Base-by-base conservation (phyloP, 805 yeast genomes). In the Ogataea nitratoaversa region DNA sequence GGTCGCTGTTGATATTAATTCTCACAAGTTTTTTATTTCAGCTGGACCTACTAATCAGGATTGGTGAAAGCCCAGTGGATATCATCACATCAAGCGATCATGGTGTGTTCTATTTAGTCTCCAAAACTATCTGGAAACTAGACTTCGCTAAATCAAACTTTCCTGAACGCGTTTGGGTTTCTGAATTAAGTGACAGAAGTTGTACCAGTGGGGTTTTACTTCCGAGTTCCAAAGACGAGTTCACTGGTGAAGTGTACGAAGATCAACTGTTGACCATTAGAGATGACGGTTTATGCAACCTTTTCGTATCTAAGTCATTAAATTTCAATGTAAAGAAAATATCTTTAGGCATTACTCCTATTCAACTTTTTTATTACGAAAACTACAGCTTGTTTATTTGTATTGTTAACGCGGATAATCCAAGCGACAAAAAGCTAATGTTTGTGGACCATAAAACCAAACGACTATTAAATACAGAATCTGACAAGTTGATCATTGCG, bases 281-380 rank as follows among this genome's bases (percentile, higher is more conserved):
- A 14, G 65, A 59, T 28, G 68, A 63, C 43, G 68, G 68, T 0
- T 51, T 66, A 13, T 53, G 57, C 32, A 43, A 56, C 2, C 20
- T 59, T 0, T 44, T 43, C 14, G 38, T 60, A 4, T 44, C 58
- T 0, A 40, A 42, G 1, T 5, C 32, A 9, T 8, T 37, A 1
- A 43, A 35, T 13, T 46, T 60, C 17, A 47, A 51, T 16, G 22
- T 58, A 3, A 59, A 53, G 19, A 53, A 52, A 8, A 37, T 61
- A 3, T 46, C 44, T 16, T 40, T 64, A 4, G 59, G 57, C 0
- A 37, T 35, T 18, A 46, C 60, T 1, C 60, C 66, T 2, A 44
- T 55, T 40, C 54, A 53, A 31, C 3, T 65, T 23, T 43, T 50
- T 19, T 62, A 59, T 35, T 42, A 58, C 29, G 32, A 47, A 1